Evolutionary conservation across 495 filamentous ascomycete species (phyloP), one percentile per base, ranked within the genome.

Genomic region (Trichoderma orchidacearum): DNA sequence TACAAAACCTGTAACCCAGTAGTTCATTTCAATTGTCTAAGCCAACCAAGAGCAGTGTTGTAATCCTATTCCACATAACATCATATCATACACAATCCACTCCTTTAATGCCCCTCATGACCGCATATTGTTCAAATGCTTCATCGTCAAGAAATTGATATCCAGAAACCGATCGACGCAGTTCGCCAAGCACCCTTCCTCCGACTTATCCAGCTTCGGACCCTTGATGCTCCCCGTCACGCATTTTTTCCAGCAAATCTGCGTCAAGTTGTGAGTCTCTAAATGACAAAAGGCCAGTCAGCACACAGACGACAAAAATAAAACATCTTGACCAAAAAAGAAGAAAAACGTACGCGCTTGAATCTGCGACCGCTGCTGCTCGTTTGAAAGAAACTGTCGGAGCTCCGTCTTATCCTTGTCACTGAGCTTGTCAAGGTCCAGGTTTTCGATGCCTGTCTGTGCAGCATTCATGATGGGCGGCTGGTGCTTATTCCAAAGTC

Each of bases 111-210:
- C 21, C 41, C 12, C 45, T 48, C 32, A 53, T 52, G 64, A 55
- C 28, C 68, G 64, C 61, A 72, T 56, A 32, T 65, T 73, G 60
- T 89, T 80, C 66, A 98, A 68, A 64, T 95, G 87, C 74, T 82
- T 82, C 71, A 97, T 66, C 13, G 95, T 85, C 18, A 84, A 70
- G 51, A 86, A 66, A 71, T 91, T 90, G 54, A 88, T 79, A 72
- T 98, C 93, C 76, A 96, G 77, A 73, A 90, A 98, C 52, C 93
- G 80, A 59, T 94, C 87, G 48, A 96, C 88, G 64, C 93, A 98
- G 74, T 96, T 95, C 68, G 84, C 74, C 63, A 92, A 74, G 70
- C 93, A 98, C 5, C 72, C 63, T 72, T 89, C 83, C 76, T 98
- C 93, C 56, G 57, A 72, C 61, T 74, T 78, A 58, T 94, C 89